These are phyloP conservation scores for Kluyveromyces lactis DNA, from an alignment of 805 yeast species.

Conservation along the genomic window DNA sequence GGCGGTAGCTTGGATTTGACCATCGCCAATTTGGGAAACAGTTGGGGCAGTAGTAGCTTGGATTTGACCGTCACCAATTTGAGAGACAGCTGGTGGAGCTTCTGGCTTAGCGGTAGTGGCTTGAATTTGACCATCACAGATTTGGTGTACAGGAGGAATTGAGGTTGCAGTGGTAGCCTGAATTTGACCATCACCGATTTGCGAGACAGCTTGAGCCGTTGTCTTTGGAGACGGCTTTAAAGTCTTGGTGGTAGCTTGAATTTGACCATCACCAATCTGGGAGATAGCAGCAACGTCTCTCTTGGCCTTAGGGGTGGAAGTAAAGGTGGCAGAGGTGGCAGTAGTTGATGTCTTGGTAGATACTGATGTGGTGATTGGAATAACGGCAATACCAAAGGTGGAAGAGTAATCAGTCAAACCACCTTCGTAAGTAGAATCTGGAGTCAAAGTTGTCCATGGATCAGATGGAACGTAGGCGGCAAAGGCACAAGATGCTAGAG, in stretches of 20 bases:
- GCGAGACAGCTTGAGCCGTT: conserved; percentile 30
- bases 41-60: conserved; percentile 30
- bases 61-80: conserved; percentile 37
- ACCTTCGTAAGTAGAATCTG: conserved; percentile 31
- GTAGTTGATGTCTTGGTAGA: conserved; percentile 22
- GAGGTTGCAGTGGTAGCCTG: conserved; percentile 35
- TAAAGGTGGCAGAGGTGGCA: conserved; percentile 8
- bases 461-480: conserved; percentile 25
- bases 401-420: conserved; percentile 32
- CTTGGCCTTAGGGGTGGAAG: conserved; percentile 13
- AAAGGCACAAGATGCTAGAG: conserved; percentile 22
- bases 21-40: conserved; percentile 31
- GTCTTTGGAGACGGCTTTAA: conserved; percentile 21
- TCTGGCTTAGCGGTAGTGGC: too few relatives aligned
- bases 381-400: conserved; percentile 37
- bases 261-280: conserved; percentile 38
- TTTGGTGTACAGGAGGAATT: conserved; percentile 32
- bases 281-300: conserved; percentile 40
- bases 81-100: conserved; percentile 29
- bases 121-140: conserved; percentile 24
- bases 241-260: conserved; percentile 27
- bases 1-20: conserved; percentile 28
- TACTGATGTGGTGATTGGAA: conserved; percentile 28
- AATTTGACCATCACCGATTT: conserved; percentile 39
- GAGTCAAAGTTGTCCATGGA: conserved; percentile 38